Evolutionary conservation across 768 basidiomycete species (phyloP).

Genomic region (Hygrocybe punicea): DNA sequence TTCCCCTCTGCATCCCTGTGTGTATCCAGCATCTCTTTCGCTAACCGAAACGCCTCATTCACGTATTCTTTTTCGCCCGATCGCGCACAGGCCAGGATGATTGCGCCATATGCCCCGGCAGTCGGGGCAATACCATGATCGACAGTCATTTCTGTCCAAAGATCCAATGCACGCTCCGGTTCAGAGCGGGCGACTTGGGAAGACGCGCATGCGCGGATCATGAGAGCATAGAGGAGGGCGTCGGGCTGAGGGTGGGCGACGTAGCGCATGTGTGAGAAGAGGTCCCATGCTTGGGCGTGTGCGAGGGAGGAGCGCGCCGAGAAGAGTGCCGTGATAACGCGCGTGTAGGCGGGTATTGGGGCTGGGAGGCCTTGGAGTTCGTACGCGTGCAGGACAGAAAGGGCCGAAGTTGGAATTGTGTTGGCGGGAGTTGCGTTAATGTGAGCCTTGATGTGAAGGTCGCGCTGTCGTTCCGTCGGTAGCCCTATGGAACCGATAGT

Average conservation of each 20-base stretch:
- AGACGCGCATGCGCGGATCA: conserved; percentile 84
- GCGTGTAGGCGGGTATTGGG: conserved; percentile 72
- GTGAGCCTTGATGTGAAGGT: conserved; percentile 70
- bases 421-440: conserved; percentile 47
- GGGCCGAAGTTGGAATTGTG: conserved; percentile 57
- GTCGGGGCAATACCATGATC: conserved; percentile 65
- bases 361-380: conserved; percentile 61
- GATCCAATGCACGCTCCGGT: conserved; percentile 87
- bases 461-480: conserved; percentile 56
- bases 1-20: conserved; percentile 62
- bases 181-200: conserved; percentile 53
- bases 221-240: conserved; percentile 65
- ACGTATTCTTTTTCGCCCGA: conserved; percentile 62
- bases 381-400: conserved; percentile 66
- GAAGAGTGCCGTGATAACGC: conserved; percentile 59
- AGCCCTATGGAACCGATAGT: conserved; percentile 18
- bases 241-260: conserved; percentile 85
- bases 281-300: conserved; percentile 85
- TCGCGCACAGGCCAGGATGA: conserved; percentile 77
- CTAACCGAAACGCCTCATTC: conserved; percentile 77
- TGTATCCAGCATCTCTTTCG: conserved; percentile 81
- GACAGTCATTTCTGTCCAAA: conserved; percentile 89
- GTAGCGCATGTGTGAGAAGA: conserved; percentile 95
- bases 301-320: conserved; percentile 47
- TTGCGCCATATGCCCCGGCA: conserved; percentile 69